These are phyloP conservation scores for Oenanthe javanica DNA, from an alignment of 140 eudicot species.

Conservation along the genomic window DNA sequence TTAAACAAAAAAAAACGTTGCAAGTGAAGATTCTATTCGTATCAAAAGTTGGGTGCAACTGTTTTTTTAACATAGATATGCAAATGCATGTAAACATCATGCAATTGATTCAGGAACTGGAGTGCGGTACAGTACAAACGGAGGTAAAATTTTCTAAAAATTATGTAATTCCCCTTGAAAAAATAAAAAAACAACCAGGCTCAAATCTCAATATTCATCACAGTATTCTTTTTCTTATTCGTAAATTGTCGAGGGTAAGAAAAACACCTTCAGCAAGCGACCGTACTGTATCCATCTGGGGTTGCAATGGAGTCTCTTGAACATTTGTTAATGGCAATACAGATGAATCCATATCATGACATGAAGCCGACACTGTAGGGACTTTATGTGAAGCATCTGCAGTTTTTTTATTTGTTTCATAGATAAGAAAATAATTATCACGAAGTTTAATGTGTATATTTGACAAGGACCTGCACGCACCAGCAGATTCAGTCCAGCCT, in stretches of 20 bases:
- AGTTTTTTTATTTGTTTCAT: not conserved
- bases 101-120: too few species aligned
- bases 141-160: too few species aligned
- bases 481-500: conserved; percentile 54
- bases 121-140: too few species aligned
- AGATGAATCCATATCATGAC: conserved; percentile 23
- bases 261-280: conserved; percentile 35
- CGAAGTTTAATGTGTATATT: not conserved
- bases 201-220: not conserved
- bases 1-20: too few species aligned
- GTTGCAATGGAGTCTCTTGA: conserved; percentile 23
- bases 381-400: conserved; percentile 50
- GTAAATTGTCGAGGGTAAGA: not conserved
- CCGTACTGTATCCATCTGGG: conserved; percentile 15
- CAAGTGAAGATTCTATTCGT: too few species aligned
- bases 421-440: not conserved
- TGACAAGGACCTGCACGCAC: conserved; percentile 25
- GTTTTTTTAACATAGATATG: too few species aligned
- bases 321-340: conserved; percentile 21
- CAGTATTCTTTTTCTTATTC: not conserved
- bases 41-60: too few species aligned
- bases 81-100: too few species aligned
- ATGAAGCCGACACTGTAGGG: conserved; percentile 22
- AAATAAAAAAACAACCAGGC: not conserved
- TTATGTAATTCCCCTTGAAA: not conserved